These are phyloP conservation scores for Pythium folliculosum DNA, from an alignment of 352 stramenopile genomes.

Conservation along the genomic window DNA sequence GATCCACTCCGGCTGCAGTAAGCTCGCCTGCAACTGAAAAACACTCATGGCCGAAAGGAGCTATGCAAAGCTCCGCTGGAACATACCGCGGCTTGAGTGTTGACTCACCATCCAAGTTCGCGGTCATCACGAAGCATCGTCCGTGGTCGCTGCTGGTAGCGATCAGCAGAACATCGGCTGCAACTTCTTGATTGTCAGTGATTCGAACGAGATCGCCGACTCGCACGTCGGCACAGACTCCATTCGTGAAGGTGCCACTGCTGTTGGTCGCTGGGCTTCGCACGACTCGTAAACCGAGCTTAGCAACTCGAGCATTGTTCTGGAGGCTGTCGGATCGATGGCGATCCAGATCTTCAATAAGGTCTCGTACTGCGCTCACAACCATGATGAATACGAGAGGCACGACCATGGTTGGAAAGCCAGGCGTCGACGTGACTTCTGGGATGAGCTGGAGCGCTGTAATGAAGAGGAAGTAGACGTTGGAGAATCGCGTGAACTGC, in stretches of 20 bases:
- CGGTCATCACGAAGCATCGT: slow-evolving; percentile 82
- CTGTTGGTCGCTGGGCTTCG: background rate
- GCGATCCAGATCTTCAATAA: slow-evolving; percentile 81
- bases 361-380: slow-evolving; percentile 76
- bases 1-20: slow-evolving; percentile 16
- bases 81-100: slow-evolving; percentile 83
- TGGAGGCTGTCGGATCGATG: slow-evolving; percentile 69
- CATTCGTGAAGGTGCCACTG: background rate
- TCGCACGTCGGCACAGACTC: slow-evolving; percentile 51
- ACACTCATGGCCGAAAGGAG: slow-evolving; percentile 18
- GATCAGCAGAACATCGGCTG: slow-evolving; percentile 74
- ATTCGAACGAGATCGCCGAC: slow-evolving; percentile 85
- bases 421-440: slow-evolving; percentile 79
- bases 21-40: slow-evolving; percentile 37
- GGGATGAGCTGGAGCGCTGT: slow-evolving; percentile 82
- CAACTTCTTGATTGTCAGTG: slow-evolving; percentile 66
- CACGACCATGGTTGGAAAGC: slow-evolving; percentile 81
- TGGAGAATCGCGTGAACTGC: slow-evolving; percentile 85
- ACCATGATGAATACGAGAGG: slow-evolving; percentile 87
- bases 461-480: slow-evolving; percentile 92
- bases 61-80: slow-evolving; percentile 37
- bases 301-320: slow-evolving; percentile 42
- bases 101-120: slow-evolving; percentile 89
- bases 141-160: slow-evolving; percentile 52
- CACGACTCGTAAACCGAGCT: slow-evolving; percentile 3